These are phyloP conservation scores for Coemansia sp. DNA, from an alignment of 192 early-diverging fungal species.

Conservation along the genomic window DNA sequence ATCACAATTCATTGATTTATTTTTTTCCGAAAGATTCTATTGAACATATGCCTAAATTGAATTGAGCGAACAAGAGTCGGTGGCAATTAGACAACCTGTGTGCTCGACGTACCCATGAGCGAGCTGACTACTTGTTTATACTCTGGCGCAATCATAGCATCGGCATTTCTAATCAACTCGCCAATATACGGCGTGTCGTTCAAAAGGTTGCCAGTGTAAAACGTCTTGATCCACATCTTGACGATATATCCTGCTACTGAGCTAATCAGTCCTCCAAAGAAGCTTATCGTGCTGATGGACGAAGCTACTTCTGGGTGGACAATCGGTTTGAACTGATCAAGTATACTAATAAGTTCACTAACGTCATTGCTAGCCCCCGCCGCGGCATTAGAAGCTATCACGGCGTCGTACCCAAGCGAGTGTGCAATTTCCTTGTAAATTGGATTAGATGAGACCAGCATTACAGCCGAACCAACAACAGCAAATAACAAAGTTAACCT, in stretches of 20 bases:
- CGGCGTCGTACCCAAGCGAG: conserved; percentile 34
- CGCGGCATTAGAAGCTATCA: conserved; percentile 28
- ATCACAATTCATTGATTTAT: neutral
- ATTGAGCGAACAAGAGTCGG: neutral
- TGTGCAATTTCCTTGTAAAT: conserved; percentile 48
- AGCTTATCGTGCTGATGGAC: conserved; percentile 25
- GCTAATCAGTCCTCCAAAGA: conserved; percentile 34
- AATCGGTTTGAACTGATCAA: conserved; percentile 49
- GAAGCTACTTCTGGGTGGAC: conserved; percentile 31
- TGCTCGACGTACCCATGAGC: neutral
- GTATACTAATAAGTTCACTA: conserved; percentile 15
- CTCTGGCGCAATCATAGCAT: conserved; percentile 30
- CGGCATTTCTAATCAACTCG: conserved; percentile 43
- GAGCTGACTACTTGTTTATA: conserved; percentile 14
- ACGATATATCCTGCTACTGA: conserved; percentile 29
- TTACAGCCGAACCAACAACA: neutral
- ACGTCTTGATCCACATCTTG: conserved; percentile 21
- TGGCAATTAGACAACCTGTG: neutral
- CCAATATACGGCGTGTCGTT: conserved; percentile 53
- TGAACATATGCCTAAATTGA: too few species aligned
- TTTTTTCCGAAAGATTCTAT: neutral
- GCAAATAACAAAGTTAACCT: neutral
- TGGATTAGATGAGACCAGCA: conserved; percentile 10
- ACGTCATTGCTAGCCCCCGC: conserved; percentile 29
- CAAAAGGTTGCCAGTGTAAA: conserved; percentile 38